Evolutionary conservation across 1,284 basidiomycete genomes (phyloP).

Genomic region (Irpex sp.): DNA sequence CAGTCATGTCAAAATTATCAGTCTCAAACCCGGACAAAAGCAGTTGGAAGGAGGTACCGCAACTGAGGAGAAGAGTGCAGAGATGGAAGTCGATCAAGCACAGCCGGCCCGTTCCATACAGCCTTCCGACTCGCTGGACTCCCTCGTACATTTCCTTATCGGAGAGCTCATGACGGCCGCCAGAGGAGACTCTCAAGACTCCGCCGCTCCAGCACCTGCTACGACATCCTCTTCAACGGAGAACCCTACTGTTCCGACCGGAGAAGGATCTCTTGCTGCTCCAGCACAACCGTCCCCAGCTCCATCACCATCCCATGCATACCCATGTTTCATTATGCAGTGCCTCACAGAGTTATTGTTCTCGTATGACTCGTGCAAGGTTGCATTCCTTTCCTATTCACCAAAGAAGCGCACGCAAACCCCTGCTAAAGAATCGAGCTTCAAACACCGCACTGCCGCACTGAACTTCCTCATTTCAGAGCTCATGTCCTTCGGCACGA

Average conservation of each 20-base stretch:
- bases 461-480: slow-evolving; percentile 79
- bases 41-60: slow-evolving; percentile 15
- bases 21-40: slow-evolving; percentile 42
- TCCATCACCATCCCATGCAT: slow-evolving; percentile 44
- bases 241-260: background rate
- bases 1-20: slow-evolving; percentile 60
- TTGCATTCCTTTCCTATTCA: slow-evolving; percentile 80
- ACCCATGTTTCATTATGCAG: slow-evolving; percentile 88
- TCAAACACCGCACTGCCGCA: slow-evolving; percentile 59
- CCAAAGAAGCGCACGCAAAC: slow-evolving; percentile 64
- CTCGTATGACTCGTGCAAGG: slow-evolving; percentile 91
- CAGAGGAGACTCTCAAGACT: slow-evolving; percentile 32
- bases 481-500: slow-evolving; percentile 73
- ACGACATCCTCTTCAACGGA: slow-evolving; percentile 1
- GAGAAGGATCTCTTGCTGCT: background rate
- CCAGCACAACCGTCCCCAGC: background rate
- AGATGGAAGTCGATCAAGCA: slow-evolving; percentile 71
- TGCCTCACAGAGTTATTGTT: slow-evolving; percentile 90
- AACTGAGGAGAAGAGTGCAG: slow-evolving; percentile 27
- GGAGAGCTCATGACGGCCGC: slow-evolving; percentile 65
- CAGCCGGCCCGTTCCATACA: slow-evolving; percentile 18
- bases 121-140: slow-evolving; percentile 52
- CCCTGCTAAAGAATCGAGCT: slow-evolving; percentile 54
- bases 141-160: slow-evolving; percentile 70
- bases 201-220: background rate